Base-by-base conservation (phyloP, 148 eudicot genomes). In the Rhododendron williamsianum region DNA sequence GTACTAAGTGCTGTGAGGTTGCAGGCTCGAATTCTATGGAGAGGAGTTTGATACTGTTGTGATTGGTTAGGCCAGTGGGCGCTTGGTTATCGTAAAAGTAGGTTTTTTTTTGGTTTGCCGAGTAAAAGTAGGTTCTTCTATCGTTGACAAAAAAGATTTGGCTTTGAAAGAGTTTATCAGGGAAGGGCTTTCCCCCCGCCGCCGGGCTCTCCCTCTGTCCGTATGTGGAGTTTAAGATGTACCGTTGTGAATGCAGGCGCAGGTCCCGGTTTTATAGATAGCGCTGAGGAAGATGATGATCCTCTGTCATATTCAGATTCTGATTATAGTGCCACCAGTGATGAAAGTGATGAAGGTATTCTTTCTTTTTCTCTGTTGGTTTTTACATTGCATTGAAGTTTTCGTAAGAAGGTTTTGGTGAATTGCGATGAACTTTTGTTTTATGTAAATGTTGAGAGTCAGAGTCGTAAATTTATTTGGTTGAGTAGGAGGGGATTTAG, bases 231-330 rank as follows among this genome's bases (percentile, higher is more conserved):
- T 71, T 65, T n/a, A n/a, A 9, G 41, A 7, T 27, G 36, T 46
- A 46, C 27, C 4, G 76, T 79, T 80, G 67, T 49, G 45, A 46
- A 84, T 78, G 49, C 82, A 87, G 80, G 86, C n/a, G 25, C 46
- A 58, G 35, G 30, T 43, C 76, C 58, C 58, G 52, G 35, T 25
- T 16, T 43, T 30, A 30, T 2, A 41, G 86, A 78, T 35, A 15
- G 45, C 78, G 15, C 33, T 15, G 82, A 58, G 35, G 84, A 86
- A 54, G 84, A 76, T 45, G 87, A 83, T 3, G 87, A 82, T 65
- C 43, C 11, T 6, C 45, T 21, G 81, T 8, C 4, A 2, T 48
- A 25, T 38, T 83, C 86, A n/a, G 89, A 82, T 36, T 82, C 83
- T 23, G 87, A 85, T 74, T 60, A 65, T 10, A 69, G 76, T 56